Conservation (phyloP, 139 green algal genomes). For the Chlorella sorokiniana region DNA sequence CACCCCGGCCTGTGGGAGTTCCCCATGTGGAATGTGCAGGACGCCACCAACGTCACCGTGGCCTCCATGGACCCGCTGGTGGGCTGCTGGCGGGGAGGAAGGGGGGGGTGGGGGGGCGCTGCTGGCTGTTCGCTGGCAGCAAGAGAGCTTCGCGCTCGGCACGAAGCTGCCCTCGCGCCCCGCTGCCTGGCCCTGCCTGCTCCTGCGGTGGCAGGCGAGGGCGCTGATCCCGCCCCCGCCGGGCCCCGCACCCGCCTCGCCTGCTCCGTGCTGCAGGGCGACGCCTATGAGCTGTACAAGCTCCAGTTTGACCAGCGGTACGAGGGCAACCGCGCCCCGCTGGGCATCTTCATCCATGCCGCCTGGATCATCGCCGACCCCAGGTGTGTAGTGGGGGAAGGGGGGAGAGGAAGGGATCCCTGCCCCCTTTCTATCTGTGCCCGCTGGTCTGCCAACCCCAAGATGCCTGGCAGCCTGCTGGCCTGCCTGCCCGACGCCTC, state of each 20-base stretch:
- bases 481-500: not conserved
- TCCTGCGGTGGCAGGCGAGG: no score
- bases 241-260: no score
- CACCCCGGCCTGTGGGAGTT: conserved; percentile 41
- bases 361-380: conserved; percentile 31
- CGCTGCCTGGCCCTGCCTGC: no score
- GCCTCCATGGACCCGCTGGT: conserved; percentile 32
- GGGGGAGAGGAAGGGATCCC: not conserved
- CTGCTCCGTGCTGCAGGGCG: not conserved
- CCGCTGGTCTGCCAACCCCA: not conserved
- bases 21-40: conserved; percentile 40
- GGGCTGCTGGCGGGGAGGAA: not conserved
- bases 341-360: conserved; percentile 38
- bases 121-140: no score
- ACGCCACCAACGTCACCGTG: conserved; percentile 1
- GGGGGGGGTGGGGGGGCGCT: no score
- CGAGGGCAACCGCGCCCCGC: conserved; percentile 35
- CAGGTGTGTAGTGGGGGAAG: not conserved
- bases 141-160: no score
- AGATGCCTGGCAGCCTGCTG: not conserved
- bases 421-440: not conserved
- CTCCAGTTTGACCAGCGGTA: conserved; percentile 33
- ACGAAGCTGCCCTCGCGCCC: no score
- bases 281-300: conserved; percentile 38
- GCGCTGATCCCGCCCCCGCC: no score